Percentiles rank a stretch among this genome's conserved stretches.
Evolutionary conservation across 148 eudicot genomes (phyloP).

Genomic region (Vaccinium corymbosum): DNA sequence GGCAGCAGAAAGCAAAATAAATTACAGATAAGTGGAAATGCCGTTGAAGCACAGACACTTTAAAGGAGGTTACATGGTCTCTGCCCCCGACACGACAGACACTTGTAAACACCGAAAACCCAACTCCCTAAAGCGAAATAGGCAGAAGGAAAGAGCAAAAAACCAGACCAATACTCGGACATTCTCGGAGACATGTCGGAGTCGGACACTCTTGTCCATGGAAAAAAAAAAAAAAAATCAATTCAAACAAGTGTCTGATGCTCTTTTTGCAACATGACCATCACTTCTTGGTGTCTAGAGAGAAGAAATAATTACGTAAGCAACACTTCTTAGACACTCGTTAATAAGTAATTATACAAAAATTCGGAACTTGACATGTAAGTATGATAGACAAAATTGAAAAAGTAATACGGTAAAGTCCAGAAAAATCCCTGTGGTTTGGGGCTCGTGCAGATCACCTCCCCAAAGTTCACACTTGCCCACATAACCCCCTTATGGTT

Average conservation of each 20-base stretch:
- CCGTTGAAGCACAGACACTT: background rate
- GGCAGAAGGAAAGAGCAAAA: too few species aligned
- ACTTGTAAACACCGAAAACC: background rate
- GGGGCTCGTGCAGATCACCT: too few species aligned
- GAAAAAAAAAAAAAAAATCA: too few species aligned
- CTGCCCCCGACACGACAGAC: background rate
- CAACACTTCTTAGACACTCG: background rate
- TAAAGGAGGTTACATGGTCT: background rate
- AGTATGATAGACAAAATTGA: background rate
- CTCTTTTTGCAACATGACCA: background rate
- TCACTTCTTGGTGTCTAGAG: background rate
- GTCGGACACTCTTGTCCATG: background rate
- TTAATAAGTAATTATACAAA: background rate
- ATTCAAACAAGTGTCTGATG: background rate
- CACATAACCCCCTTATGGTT: too few species aligned
- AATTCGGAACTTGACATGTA: background rate
- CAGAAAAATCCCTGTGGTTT: too few species aligned
- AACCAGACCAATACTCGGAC: background rate
- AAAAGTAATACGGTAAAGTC: background rate
- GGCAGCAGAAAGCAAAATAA: slow-evolving; percentile 1
- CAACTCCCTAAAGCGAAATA: too few species aligned
- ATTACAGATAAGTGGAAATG: background rate
- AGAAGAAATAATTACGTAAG: background rate
- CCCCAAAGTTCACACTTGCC: too few species aligned
- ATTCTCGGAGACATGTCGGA: background rate